These are phyloP conservation scores for Medicago truncatula DNA, from an alignment of 306 rosid genomes.

Conservation along the genomic window MtrunA17r5.0-ANR NC_053049.1:25926501-25927000, in stretches of 20 bases:
- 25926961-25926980: slow-evolving; percentile 79
- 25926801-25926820: slow-evolving; percentile 85
- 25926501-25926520: slow-evolving; percentile 84
- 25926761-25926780: slow-evolving; percentile 78
- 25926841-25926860: slow-evolving; percentile 53
- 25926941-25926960: slow-evolving; percentile 54
- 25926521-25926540: slow-evolving; percentile 64
- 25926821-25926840: slow-evolving; percentile 48
- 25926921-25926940: slow-evolving; percentile 67
- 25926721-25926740: slow-evolving; percentile 55
- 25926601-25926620: slow-evolving; percentile 57
- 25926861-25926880: slow-evolving; percentile 78
- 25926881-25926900: slow-evolving; percentile 53
- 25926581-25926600: slow-evolving; percentile 57
- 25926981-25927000: slow-evolving; percentile 66
- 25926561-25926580: slow-evolving; percentile 74
- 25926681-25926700: slow-evolving; percentile 49
- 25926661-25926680: slow-evolving; percentile 53
- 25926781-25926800: slow-evolving; percentile 77
- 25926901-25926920: background rate
- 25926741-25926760: slow-evolving; percentile 70
- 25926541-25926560: slow-evolving; percentile 51
- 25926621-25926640: slow-evolving; percentile 54
- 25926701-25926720: slow-evolving; percentile 81
- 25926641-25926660: slow-evolving; percentile 44